These are phyloP conservation scores for Cucurbita argyrosperma DNA, from an alignment of 306 rosid genomes.

Conservation along the genomic window DNA sequence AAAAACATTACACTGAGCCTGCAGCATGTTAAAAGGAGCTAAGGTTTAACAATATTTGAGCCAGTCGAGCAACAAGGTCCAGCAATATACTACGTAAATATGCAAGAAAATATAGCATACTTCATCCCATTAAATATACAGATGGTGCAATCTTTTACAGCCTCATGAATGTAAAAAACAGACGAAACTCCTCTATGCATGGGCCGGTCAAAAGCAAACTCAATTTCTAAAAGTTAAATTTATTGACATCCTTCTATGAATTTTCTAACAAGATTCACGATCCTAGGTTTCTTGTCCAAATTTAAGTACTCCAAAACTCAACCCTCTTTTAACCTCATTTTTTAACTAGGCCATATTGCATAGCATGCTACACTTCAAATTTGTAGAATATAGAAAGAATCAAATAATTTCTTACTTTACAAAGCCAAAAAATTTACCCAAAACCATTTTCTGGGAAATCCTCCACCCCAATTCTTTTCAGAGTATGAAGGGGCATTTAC, in stretches of 20 bases:
- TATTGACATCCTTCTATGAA: background rate
- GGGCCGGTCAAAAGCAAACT: background rate
- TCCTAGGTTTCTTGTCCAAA: background rate
- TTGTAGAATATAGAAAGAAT: background rate
- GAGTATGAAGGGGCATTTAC: constrained; percentile 86
- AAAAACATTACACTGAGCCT: constrained; percentile 83
- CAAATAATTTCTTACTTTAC: background rate
- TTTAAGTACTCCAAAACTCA: background rate
- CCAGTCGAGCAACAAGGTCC: background rate
- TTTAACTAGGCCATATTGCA: background rate
- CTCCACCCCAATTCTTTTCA: constrained; percentile 98
- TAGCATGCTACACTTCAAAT: background rate
- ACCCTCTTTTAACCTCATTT: background rate
- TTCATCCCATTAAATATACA: too few species aligned
- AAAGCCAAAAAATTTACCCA: constrained; percentile 46
- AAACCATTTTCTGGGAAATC: constrained; percentile 95
- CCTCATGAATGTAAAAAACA: background rate
- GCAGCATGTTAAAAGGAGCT: constrained; percentile 14
- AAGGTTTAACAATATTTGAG: background rate
- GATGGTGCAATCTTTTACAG: too few species aligned
- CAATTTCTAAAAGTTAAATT: background rate
- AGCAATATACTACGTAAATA: background rate
- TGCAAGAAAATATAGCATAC: background rate
- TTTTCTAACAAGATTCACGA: background rate
- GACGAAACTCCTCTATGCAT: background rate